Base-by-base conservation (phyloP, 164 flowering plant species). In the Dillenia turbinata region DNA sequence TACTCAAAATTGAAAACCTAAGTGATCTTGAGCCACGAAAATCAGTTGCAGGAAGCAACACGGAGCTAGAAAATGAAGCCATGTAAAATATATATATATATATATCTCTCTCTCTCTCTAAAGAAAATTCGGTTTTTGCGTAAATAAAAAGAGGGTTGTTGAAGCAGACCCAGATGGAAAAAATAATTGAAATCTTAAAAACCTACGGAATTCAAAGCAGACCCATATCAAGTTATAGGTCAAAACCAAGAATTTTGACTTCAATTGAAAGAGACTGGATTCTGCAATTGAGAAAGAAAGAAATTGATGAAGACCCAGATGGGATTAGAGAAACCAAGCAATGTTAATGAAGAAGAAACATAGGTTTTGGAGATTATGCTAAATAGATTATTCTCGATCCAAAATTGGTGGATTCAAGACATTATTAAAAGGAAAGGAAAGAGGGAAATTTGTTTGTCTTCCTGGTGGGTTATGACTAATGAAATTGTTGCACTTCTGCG, bases 11-110 rank as follows among this genome's bases (percentile, higher is more conserved):
- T n/a, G 54, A 56, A 61, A 66, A 17, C 60, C 56, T 63, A 64
- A 12, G 2, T 14, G 63, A 64, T 12, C 66, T 68, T 68, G 64
- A 66, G 33, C 62, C 33, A 44, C 47, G 47, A 16, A 53, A 45
- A 33, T 48, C n/a, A 5, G 61, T 13, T 9, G 65, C 24, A 51
- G 77, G 62, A 40, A 67, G 49, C 44, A 74, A 52, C 44, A 52
- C 11, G 10, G 71, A 68, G 66, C 68, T 66, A 40, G 66, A 49
- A 3, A 46, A 19, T 13, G 40, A 49, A 15, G 53, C 11, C 44
- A 49, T 10, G 10, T 44, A 49, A 14, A 9, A 45, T 17, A 57
- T 8, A 43, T n/a, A n/a, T n/a, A n/a, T n/a, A n/a, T n/a, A n/a
- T n/a, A n/a, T n/a, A n/a, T n/a, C n/a, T n/a, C n/a, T n/a, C n/a